phyloP scores from a whole-genome alignment of 139 green algal genomes.

The Closterium sp. region DNA sequence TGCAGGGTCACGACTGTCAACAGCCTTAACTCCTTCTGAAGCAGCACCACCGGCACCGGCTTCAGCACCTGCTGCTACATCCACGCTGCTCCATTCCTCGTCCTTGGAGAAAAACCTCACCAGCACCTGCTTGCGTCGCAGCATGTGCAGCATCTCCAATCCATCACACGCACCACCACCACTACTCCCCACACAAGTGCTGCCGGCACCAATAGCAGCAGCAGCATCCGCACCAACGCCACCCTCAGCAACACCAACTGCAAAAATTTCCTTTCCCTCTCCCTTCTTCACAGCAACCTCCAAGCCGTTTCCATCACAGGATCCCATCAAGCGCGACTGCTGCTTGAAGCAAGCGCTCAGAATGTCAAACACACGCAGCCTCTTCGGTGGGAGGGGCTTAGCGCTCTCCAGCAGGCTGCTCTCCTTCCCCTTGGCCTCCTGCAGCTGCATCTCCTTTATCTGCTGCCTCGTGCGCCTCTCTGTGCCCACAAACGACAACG shows the following conservation, averaged over 20 bases:
- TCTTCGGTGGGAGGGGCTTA: neutral
- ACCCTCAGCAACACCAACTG: neutral
- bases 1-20: neutral
- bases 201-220: neutral
- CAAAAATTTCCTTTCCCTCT: neutral
- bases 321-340: neutral
- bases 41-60: neutral
- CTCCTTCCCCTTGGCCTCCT: slow-evolving; percentile 2
- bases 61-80: too few species aligned
- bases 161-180: neutral
- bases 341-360: neutral
- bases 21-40: neutral
- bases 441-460: neutral
- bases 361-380: neutral
- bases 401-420: neutral
- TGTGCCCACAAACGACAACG: neutral
- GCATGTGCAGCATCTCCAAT: neutral
- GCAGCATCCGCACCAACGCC: neutral
- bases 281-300: neutral
- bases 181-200: neutral
- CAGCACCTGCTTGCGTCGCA: neutral
- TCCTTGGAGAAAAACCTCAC: neutral
- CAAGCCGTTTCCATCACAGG: neutral
- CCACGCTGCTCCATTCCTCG: neutral
- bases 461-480: neutral